These are phyloP conservation scores for Eucalyptus cloeziana DNA, from an alignment of 345 rosid species.

Conservation along the genomic window DNA sequence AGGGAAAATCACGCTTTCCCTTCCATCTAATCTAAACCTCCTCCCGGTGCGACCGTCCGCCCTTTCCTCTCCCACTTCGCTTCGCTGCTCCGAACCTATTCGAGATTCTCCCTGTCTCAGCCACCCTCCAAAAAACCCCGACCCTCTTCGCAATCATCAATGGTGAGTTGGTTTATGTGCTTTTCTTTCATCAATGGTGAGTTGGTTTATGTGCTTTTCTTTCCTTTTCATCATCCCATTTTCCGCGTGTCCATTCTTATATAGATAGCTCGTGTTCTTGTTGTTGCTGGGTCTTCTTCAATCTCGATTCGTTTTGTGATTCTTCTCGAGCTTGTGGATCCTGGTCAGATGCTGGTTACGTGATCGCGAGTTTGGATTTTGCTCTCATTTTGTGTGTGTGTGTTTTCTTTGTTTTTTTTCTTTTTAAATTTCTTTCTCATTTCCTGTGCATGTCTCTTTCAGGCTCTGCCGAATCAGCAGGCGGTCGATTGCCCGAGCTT, in stretches of 20 bases:
- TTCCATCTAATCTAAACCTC: no score
- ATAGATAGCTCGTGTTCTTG: no score
- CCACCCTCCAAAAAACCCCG: neutral
- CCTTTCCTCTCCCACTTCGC: no score
- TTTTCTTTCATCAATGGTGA: neutral
- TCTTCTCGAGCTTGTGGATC: neutral
- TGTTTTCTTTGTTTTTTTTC: neutral
- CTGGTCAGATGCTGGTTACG: neutral
- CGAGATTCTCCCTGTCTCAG: no score
- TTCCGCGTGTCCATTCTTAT: neutral
- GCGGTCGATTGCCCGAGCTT: constrained; percentile 80
- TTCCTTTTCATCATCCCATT: neutral
- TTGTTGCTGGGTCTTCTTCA: neutral
- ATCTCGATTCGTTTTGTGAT: neutral
- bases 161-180: neutral
- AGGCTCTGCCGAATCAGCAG: constrained; percentile 81
- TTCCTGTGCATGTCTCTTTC: neutral
- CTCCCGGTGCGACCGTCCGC: no score
- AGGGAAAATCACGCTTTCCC: no score
- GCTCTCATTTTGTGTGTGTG: neutral
- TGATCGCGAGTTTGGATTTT: neutral
- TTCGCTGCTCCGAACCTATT: no score
- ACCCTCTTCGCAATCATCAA: neutral
- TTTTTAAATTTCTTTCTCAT: no score
- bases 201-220: neutral